These are phyloP conservation scores for Fusarium nanum DNA, from an alignment of 2,329 filamentous ascomycete genomes.

Conservation along the genomic window DNA sequence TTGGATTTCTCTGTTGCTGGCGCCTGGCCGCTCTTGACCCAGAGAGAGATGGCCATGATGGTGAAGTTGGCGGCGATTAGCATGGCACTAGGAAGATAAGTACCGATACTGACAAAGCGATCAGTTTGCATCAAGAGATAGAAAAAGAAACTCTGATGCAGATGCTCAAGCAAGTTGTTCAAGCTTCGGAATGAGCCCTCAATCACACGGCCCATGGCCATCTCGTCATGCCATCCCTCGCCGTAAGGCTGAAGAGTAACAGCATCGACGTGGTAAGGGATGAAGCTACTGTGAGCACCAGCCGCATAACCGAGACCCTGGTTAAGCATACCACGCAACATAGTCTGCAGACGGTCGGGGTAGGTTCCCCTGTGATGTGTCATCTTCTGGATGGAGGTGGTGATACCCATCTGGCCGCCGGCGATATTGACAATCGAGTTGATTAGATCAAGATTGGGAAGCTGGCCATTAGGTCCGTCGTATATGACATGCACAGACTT, in stretches of 20 bases:
- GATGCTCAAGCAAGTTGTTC: constrained; percentile 95
- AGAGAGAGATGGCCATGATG: constrained; percentile 93
- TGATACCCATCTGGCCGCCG: constrained; percentile 90
- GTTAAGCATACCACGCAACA: constrained; percentile 91
- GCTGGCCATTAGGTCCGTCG: constrained; percentile 93
- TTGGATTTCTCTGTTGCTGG: constrained; percentile 44
- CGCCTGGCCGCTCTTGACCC: constrained; percentile 82
- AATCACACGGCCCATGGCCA: constrained; percentile 89
- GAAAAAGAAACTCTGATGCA: constrained; percentile 99
- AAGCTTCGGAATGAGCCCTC: constrained; percentile 93
- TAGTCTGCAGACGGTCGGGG: constrained; percentile 82
- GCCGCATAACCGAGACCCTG: constrained; percentile 91
- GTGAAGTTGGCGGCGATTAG: constrained; percentile 93
- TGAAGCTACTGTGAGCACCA: constrained; percentile 94
- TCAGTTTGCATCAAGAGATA: constrained; percentile 93
- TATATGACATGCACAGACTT: constrained; percentile 92
- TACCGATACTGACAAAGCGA: constrained; percentile 97
- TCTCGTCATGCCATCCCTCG: constrained; percentile 96
- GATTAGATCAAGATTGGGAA: constrained; percentile 95
- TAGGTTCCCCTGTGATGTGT: constrained; percentile 85
- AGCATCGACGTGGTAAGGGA: constrained; percentile 97
- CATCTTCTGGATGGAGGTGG: constrained; percentile 86
- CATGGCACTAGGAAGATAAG: constrained; percentile 98
- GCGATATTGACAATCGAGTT: constrained; percentile 93
- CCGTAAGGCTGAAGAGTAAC: constrained; percentile 92